Evolutionary conservation across 2,329 filamentous ascomycete species (phyloP).

Genomic region (Arthrobotrys sphaeroides): DNA sequence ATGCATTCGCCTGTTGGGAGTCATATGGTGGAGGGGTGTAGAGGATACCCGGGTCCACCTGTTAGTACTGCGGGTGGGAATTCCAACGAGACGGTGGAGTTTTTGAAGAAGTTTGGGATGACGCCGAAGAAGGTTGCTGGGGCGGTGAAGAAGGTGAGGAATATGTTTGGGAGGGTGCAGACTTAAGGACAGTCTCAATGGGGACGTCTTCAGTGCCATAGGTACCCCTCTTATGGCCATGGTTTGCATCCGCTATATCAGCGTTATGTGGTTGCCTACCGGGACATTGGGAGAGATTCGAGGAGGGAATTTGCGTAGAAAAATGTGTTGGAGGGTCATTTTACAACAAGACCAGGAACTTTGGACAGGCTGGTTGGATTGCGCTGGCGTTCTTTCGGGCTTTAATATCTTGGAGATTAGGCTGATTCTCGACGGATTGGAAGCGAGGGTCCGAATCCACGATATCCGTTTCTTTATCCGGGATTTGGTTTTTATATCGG

Average conservation of each 20-base stretch:
- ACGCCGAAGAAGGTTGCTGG: conserved; percentile 35
- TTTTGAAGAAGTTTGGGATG: conserved; percentile 43
- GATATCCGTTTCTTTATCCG: conserved; percentile 17
- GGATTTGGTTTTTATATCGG: conserved; percentile 17
- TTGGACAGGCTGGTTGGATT: conserved; percentile 3
- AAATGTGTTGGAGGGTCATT: conserved; percentile 5
- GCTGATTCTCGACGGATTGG: conserved; percentile 40
- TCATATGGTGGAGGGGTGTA: too few relatives aligned
- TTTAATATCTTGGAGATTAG: conserved; percentile 23
- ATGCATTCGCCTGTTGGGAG: too few relatives aligned
- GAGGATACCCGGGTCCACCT: too few relatives aligned
- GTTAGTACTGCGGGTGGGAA: neutral
- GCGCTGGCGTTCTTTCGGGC: neutral
- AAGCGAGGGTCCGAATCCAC: conserved; percentile 38
- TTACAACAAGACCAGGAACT: conserved; percentile 13
- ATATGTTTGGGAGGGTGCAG: conserved; percentile 32
- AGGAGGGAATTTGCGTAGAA: neutral
- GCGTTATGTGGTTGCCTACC: too few relatives aligned
- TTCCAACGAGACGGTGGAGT: conserved; percentile 16
- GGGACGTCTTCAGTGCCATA: too few relatives aligned
- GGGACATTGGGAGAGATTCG: too few relatives aligned
- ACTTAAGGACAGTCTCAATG: neutral
- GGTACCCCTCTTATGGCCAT: too few relatives aligned
- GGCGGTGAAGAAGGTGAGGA: conserved; percentile 41
- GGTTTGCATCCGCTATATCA: too few relatives aligned